Conservation (phyloP, 768 basidiomycete species). For the Leccinum boreale region DNA sequence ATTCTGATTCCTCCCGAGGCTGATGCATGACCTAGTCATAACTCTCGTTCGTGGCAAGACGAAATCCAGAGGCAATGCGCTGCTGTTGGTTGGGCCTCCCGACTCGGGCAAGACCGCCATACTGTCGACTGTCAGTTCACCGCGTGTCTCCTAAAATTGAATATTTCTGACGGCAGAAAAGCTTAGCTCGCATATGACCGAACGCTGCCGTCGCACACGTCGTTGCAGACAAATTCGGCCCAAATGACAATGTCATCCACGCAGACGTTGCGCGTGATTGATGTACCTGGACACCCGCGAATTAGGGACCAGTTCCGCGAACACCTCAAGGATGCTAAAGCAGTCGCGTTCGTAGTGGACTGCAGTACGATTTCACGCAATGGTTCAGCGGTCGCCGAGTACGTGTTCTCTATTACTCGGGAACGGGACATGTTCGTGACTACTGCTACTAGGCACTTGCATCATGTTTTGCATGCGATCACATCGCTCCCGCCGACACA, state of each 20-base stretch:
- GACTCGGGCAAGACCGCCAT: slow-evolving; percentile 84
- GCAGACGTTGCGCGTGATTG: slow-evolving; percentile 54
- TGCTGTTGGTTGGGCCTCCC: slow-evolving; percentile 73
- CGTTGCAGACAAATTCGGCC: slow-evolving; percentile 69
- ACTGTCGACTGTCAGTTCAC: slow-evolving; percentile 56
- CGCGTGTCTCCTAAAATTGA: background rate
- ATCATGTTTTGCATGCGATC: slow-evolving; percentile 64
- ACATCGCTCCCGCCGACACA: slow-evolving; percentile 73
- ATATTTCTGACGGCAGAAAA: slow-evolving; percentile 12
- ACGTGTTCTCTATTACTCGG: slow-evolving; percentile 29
- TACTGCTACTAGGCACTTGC: slow-evolving; percentile 56
- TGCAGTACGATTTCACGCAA: slow-evolving; percentile 75
- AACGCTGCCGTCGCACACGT: slow-evolving; percentile 67
- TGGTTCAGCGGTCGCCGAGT: slow-evolving; percentile 77
- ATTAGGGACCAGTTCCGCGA: slow-evolving; percentile 73
- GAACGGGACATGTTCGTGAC: slow-evolving; percentile 1
- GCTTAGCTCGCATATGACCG: slow-evolving; percentile 62
- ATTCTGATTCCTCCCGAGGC: background rate
- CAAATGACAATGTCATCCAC: slow-evolving; percentile 41
- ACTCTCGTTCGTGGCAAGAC: slow-evolving; percentile 43
- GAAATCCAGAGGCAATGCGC: slow-evolving; percentile 48
- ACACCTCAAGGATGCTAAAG: slow-evolving; percentile 57
- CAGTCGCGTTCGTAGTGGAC: slow-evolving; percentile 76
- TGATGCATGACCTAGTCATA: slow-evolving; percentile 39
- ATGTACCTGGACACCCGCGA: slow-evolving; percentile 84